Evolutionary conservation across 2,329 filamentous ascomycete species (phyloP), one percentile per base, ranked within the genome.

Genomic region (Phialophora macrospora): DNA sequence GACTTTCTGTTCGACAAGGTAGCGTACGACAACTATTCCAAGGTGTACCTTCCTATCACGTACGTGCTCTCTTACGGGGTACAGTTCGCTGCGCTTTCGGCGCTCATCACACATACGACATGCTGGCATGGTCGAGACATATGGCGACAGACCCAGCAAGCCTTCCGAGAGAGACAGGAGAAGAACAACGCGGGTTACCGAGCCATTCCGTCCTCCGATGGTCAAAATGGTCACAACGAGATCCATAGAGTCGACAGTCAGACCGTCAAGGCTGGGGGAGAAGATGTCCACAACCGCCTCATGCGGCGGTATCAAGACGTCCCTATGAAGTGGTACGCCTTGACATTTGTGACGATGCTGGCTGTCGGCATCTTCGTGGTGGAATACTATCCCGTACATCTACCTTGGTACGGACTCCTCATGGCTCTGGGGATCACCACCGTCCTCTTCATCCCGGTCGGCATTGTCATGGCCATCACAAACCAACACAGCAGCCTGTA

Each of bases 391-490:
- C 91, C 91, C 0, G 85, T 95, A 54, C 88, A 93, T 74, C 82
- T 96, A 0, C 92, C 92, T 0, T 96, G 92, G 90, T 95, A 95
- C 73, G 92, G 92, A 3, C 82, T 96, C 2, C 81, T 96, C 17
- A 83, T 96, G 5, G 90, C 92, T 1, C 83, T 96, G 1, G 85
- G 82, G 28, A 92, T 96, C 61, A 92, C 91, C 67, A 87, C 88
- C 22, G 77, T 94, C 62, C 89, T 96, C 67, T 96, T 96, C 80
- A 92, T 96, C 65, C 92, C 92, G 11, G 94, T 95, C 69, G 92
- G 92, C 67, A 95, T 96, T 75, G 90, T 96, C 73, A 96, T 95
- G 90, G 92, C 92, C 17, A 92, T 96, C 71, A 96, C 92, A 9
- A 96, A 95, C 76, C 91, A 94, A 75, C 91, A 95, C 77, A 92